Conservation (phyloP, 345 rosid species). For the Gossypium herbaceum region DNA sequence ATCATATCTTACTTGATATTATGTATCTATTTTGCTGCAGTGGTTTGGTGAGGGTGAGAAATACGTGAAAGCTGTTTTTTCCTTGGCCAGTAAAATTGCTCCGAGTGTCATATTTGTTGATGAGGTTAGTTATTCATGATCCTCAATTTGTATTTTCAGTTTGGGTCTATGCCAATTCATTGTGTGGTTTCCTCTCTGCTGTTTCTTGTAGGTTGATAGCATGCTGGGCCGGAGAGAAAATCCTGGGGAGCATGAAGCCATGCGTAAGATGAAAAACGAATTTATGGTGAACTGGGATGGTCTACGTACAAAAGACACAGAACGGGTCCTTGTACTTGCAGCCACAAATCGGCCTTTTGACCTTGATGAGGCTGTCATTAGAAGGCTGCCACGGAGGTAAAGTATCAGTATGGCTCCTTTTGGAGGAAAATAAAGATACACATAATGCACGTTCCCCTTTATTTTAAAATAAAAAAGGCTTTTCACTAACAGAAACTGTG, state of each 20-base stretch:
- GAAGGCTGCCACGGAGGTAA: constrained; percentile 83
- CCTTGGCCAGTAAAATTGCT: constrained; percentile 83
- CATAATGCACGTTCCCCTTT: too few relatives aligned
- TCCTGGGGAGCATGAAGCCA: constrained; percentile 84
- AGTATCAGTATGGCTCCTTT: background rate
- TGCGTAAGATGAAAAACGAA: constrained; percentile 92
- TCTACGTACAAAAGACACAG: constrained; percentile 69
- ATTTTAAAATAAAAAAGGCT: too few relatives aligned
- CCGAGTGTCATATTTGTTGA: constrained; percentile 92
- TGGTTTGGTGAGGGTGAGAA: constrained; percentile 98
- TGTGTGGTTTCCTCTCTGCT: constrained; percentile 8
- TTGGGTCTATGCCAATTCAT: background rate
- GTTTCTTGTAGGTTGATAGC: constrained; percentile 71
- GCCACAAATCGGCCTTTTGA: constrained; percentile 96
- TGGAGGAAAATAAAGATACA: background rate
- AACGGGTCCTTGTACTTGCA: constrained; percentile 86
- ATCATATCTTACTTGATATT: constrained; percentile 8
- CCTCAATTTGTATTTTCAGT: constrained; percentile 13
- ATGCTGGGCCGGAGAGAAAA: constrained; percentile 90
- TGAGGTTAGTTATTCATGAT: constrained; percentile 46
- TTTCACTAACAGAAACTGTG: background rate
- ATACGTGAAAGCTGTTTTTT: constrained; percentile 86
- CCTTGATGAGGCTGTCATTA: constrained; percentile 96
- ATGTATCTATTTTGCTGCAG: constrained; percentile 38
- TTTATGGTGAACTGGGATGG: constrained; percentile 99